Base-by-base conservation (phyloP, 148 eudicot genomes). In the Diospyros lotus region DNA sequence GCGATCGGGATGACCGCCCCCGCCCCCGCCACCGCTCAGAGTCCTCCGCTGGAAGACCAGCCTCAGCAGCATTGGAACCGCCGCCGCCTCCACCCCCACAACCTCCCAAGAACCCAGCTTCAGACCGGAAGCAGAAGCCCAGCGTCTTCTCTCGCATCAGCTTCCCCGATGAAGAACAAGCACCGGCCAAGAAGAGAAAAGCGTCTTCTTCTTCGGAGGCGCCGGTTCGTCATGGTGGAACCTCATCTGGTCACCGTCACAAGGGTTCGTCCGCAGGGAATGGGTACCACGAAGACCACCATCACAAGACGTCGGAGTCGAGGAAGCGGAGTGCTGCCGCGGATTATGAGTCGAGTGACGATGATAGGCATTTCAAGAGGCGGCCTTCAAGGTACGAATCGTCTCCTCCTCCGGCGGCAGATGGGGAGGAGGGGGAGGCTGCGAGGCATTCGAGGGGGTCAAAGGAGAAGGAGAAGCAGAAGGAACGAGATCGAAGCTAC, bases 91-190 rank as follows among this genome's bases (percentile, higher is more conserved):
- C 13, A 9, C 38, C 69, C 3, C 43, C 42, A 17, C 44, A 52
- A 5, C n/a, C 10, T 11, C 12, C 56, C 56, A 50, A 28, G 6
- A 48, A 48, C 4, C 52, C 82, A n/a, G 41, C 82, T 3, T 43
- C 81, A 0, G 84, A 89, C 4, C 64, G 79, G 43, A 89, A 89
- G 78, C 81, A 79, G n/a, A 89, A 91, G 81, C 78, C 86, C 0
- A 89, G 97, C 58, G 93, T 89, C 17, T 89, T 89, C 84, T 89
- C 93, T 2, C 87, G 97, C 68, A 91, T 87, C 53, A 89, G 91
- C 83, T 87, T 89, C 77, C 87, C 89, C 0, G 85, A 74, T 1
- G 87, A 78, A 55, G 93, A 85, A 58, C 74, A 52, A 2, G 40
- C 51, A 6, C 56, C 75, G 2, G 58, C 71, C 10, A 88, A 88